phyloP scores from a whole-genome alignment of 192 early-diverging fungal genomes.

The Backusella sp. region DNA sequence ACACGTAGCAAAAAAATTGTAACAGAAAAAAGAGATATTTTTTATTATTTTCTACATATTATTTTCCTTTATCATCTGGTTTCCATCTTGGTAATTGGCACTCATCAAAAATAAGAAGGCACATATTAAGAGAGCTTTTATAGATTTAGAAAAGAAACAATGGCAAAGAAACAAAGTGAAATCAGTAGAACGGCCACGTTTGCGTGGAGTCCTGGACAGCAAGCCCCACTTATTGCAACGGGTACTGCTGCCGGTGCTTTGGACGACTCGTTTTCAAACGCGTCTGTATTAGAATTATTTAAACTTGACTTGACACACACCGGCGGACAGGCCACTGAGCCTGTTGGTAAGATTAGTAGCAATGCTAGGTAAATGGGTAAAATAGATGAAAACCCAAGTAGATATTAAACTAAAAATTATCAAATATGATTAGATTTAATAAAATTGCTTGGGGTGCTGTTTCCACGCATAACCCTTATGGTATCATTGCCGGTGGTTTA shows the following conservation, averaged over 20 bases:
- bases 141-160: neutral
- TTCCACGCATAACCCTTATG: conserved; percentile 50
- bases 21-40: neutral
- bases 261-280: conserved; percentile 92
- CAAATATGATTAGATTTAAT: conserved; percentile 73
- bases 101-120: too few species aligned
- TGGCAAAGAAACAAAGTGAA: conserved; percentile 55
- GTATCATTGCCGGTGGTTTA: conserved; percentile 90
- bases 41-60: neutral
- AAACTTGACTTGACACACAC: conserved; percentile 58
- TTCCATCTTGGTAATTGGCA: conserved; percentile 6
- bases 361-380: conserved; percentile 55
- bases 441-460: conserved; percentile 80
- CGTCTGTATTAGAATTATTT: conserved; percentile 88
- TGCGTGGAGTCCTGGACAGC: conserved; percentile 83
- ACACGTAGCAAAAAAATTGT: neutral
- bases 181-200: conserved; percentile 83
- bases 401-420: neutral
- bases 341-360: conserved; percentile 53
- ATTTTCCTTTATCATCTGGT: neutral
- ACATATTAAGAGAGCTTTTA: too few species aligned
- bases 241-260: conserved; percentile 96
- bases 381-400: neutral
- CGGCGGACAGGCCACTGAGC: conserved; percentile 39
- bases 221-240: conserved; percentile 74